Evolutionary conservation across 2,329 filamentous ascomycete species (phyloP), one percentile per base, ranked within the genome.

Genomic region (Monosporascus sp.): DNA sequence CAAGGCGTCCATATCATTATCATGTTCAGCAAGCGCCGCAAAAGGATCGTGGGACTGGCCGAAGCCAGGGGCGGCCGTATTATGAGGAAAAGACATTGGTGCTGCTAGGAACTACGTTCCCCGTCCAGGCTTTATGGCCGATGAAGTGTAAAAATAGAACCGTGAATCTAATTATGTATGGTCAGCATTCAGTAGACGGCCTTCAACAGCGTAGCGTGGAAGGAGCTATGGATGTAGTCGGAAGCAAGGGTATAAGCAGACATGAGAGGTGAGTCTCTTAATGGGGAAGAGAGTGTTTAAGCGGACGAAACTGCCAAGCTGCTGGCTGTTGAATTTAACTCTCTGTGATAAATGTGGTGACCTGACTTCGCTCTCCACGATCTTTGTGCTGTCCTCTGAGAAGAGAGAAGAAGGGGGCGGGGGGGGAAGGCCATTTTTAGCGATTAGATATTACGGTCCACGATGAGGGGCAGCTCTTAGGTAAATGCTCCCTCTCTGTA

Each of bases 31-130:
- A 27, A 46, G 43, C 14, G 79, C 49, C 77, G 79, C 54, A 88
- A 86, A 53, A 97, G 93, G 91, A 72, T 99, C 91, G 62, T 88
- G 82, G 56, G 80, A 72, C 69, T 91, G 87, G 64, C 91, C 86
- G 74, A 97, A 97, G 67, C 91, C 91, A 51, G 88, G 84, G 38
- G 86, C 87, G 52, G 80, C 77, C 63, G 78, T 74, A 63, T 88
- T 84, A 68, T 91, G 88, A 62, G 82, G 81, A 50, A 54, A 64
- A 7, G 60, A 57, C 56, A 62, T 62, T 52, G 48, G 41, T 47
- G 43, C 44, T 14, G 43, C 22, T 17, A 14, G 16, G 14, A 26
- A 27, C 22, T 26, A 41, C 3, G 38, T 41, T 41, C 38, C 19
- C 19, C 19, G 19, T 20, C 38, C 38, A 41, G 19, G 14, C 17